phyloP scores from a whole-genome alignment of 2,329 filamentous ascomycete genomes.

The Phyllosticta citrichinensis region DNA sequence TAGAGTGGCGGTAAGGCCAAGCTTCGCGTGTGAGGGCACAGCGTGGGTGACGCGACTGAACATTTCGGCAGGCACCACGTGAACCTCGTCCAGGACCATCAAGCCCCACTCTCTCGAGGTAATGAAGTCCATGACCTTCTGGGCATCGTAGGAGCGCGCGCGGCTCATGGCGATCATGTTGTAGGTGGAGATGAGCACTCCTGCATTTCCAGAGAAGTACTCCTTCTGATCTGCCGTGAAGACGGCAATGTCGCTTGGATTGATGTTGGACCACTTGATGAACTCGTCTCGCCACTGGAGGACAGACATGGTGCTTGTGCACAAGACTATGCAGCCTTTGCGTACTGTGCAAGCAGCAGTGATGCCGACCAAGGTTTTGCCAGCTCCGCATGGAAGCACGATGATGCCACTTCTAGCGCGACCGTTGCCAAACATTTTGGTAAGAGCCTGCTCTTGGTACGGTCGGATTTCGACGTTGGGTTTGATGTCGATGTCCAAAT shows the following conservation, averaged over 20 bases:
- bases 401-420: slow-evolving; percentile 96
- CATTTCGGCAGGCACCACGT: slow-evolving; percentile 93
- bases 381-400: slow-evolving; percentile 88
- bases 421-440: slow-evolving; percentile 99
- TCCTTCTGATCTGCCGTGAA: slow-evolving; percentile 93
- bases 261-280: slow-evolving; percentile 97
- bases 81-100: slow-evolving; percentile 94
- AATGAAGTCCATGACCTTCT: slow-evolving; percentile 97
- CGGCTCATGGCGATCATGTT: slow-evolving; percentile 95
- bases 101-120: slow-evolving; percentile 87
- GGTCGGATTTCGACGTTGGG: slow-evolving; percentile 81
- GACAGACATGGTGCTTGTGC: slow-evolving; percentile 95
- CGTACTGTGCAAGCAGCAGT: slow-evolving; percentile 97
- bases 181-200: slow-evolving; percentile 95
- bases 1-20: slow-evolving; percentile 86
- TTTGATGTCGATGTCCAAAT: slow-evolving; percentile 84
- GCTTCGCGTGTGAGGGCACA: slow-evolving; percentile 90
- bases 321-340: slow-evolving; percentile 89
- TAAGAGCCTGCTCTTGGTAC: slow-evolving; percentile 95
- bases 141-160: slow-evolving; percentile 79
- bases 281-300: slow-evolving; percentile 97
- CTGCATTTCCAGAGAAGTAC: slow-evolving; percentile 75
- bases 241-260: slow-evolving; percentile 83
- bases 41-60: slow-evolving; percentile 88
- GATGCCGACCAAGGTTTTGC: slow-evolving; percentile 96